Conservation (phyloP, 306 rosid genomes). For the Morella rubra region DNA sequence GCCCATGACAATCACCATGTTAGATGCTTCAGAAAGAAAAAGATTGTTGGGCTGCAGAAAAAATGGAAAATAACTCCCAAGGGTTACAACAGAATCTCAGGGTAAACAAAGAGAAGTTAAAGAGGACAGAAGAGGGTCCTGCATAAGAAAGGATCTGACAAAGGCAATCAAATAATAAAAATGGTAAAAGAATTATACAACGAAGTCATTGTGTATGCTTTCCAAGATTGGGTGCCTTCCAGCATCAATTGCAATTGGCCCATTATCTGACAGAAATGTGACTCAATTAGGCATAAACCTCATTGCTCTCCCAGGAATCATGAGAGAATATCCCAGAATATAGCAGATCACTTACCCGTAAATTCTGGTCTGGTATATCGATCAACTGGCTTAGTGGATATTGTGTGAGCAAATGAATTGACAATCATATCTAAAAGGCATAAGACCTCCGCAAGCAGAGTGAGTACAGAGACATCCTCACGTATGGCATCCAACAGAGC, state of each 20-base stretch:
- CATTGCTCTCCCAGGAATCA: slow-evolving; percentile 8
- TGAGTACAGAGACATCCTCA: slow-evolving; percentile 74
- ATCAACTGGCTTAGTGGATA: slow-evolving; percentile 85
- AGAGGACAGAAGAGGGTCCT: slow-evolving; percentile 15
- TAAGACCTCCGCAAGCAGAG: slow-evolving; percentile 90
- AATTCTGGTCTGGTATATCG: slow-evolving; percentile 81
- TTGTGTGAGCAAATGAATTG: slow-evolving; percentile 88
- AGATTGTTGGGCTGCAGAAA: slow-evolving; percentile 78
- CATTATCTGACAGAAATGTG: slow-evolving; percentile 51
- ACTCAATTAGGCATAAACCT: slow-evolving; percentile 25
- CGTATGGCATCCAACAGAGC: slow-evolving; percentile 79
- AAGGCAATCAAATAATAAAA: slow-evolving; percentile 16
- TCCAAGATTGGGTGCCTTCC: slow-evolving; percentile 95
- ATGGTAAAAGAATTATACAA: slow-evolving; percentile 49
- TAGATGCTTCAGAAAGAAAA: slow-evolving; percentile 91
- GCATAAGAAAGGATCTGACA: slow-evolving; percentile 8
- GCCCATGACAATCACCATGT: slow-evolving; percentile 85
- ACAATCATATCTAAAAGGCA: slow-evolving; percentile 94
- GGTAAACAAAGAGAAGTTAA: background rate
- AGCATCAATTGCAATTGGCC: slow-evolving; percentile 96
- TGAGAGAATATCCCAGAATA: slow-evolving; percentile 12
- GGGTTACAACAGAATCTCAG: too few relatives aligned
- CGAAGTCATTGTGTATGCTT: slow-evolving; percentile 76
- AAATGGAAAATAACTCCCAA: slow-evolving; percentile 19
- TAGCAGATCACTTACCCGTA: slow-evolving; percentile 54